A percentile compares a stretch with the other conserved stretches of the same genome.
phyloP scores from a whole-genome alignment of 1,284 basidiomycete genomes.

The Rhodotorula sp. region DNA sequence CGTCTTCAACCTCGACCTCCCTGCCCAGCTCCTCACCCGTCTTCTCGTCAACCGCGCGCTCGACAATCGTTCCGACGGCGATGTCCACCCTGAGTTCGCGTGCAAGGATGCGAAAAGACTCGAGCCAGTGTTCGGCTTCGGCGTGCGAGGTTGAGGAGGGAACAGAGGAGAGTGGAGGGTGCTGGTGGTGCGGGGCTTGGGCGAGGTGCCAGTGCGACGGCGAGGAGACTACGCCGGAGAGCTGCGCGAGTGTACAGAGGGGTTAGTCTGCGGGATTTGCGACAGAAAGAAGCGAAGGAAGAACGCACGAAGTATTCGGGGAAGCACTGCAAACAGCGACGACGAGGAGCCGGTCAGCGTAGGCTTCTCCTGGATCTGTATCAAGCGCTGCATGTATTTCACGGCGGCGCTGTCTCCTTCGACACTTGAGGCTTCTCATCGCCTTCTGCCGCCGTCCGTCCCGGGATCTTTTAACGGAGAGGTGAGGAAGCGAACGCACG shows the following conservation, averaged over 20 bases:
- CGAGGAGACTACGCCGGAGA: conserved; percentile 25
- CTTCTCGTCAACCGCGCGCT: conserved; percentile 23
- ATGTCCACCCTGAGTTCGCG: conserved; percentile 28
- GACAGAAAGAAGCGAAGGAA: neutral
- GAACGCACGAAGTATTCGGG: conserved; percentile 31
- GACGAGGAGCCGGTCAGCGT: no score
- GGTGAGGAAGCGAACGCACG: conserved; percentile 6
- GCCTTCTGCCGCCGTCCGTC: no score
- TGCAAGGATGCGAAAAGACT: conserved; percentile 37
- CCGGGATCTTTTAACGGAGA: no score
- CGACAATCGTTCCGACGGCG: conserved; percentile 37
- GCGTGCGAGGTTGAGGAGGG: neutral
- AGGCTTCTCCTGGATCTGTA: no score
- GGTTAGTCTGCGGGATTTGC: neutral
- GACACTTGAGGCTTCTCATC: no score
- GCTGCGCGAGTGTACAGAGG: neutral
- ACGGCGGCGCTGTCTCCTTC: no score
- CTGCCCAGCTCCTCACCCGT: neutral
- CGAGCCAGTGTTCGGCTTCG: conserved; percentile 21
- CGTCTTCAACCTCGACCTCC: conserved; percentile 9
- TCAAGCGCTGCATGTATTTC: no score
- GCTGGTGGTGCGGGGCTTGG: conserved; percentile 24
- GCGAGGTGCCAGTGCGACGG: conserved; percentile 25
- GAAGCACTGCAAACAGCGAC: neutral
- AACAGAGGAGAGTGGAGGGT: conserved; percentile 9